Base-by-base conservation (phyloP, 805 yeast genomes). In the Candida morakotiae region DNA sequence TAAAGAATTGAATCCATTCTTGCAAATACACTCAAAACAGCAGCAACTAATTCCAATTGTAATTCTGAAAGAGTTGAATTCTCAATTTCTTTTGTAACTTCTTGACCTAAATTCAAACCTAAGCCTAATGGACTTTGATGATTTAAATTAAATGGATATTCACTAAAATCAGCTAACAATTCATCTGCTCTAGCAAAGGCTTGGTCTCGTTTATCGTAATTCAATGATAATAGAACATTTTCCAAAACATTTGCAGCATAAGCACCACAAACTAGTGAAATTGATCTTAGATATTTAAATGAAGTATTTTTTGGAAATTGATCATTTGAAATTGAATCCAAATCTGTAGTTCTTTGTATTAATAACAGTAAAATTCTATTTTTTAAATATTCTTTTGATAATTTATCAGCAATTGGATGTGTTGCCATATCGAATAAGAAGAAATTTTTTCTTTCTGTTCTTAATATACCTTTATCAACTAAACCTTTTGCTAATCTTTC, bases 381-480 rank as follows among this genome's bases (percentile, higher is more conserved):
- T 39, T 81, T 79, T 39, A 93, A 75, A 38, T 81, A 79, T 48
- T 87, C 95, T 62, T 93, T 93, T 34, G 95, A 81, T 46, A 79
- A 67, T 30, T 83, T 74, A 60, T 93, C 98, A 22, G 89, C 83
- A 10, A 93, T 77, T 6, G 98, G 98, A 62, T 94, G 98, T 7
- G 98, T 93, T 21, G 98, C 96, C 97, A 93, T 93, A 61, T 93
- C 98, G 52, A 93, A 93, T 37, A 93, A 68, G 53, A 93, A 79
- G 58, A 93, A 93, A 65, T 87, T 93, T 58, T 89, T 87, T 60
- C 95, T 79, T 62, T 93, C 98, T 6, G 98, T 93, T 66, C 96
- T 81, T 53, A 94, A 73, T 31, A 93, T 82, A 16, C 98, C 98
- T 65, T 93, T 93, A 61, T 93, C 98, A 26, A 94, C 98, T 37